These are phyloP conservation scores for Hygrocybe punicea DNA, from an alignment of 768 basidiomycete genomes.

Conservation along the genomic window DNA sequence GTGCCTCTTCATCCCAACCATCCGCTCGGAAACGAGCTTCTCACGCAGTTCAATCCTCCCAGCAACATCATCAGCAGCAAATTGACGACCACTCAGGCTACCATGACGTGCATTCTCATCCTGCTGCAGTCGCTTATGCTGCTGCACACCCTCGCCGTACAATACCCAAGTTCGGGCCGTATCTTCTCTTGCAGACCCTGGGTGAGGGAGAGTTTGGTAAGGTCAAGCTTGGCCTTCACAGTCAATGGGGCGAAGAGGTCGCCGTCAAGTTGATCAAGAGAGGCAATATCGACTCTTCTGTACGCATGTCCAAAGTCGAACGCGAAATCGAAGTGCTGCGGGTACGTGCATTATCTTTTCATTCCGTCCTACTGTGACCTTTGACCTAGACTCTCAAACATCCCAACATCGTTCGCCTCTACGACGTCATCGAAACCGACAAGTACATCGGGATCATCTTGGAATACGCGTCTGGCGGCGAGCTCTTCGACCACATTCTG, in stretches of 20 bases:
- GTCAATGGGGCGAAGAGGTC: constrained; percentile 94
- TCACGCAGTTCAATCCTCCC: constrained; percentile 60
- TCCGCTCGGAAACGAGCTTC: constrained; percentile 62
- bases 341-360: constrained; percentile 47
- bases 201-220: constrained; percentile 99
- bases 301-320: constrained; percentile 92
- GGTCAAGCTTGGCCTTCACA: constrained; percentile 95
- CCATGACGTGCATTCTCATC: constrained; percentile 79
- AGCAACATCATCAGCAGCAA: constrained; percentile 18
- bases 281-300: constrained; percentile 82
- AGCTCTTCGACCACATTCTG: constrained; percentile 97
- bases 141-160: constrained; percentile 80
- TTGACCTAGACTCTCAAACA: constrained; percentile 79
- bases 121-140: constrained; percentile 78
- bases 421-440: constrained; percentile 99
- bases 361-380: constrained; percentile 6
- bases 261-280: constrained; percentile 95
- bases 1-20: constrained; percentile 37
- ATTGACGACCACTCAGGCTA: constrained; percentile 41
- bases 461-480: constrained; percentile 97
- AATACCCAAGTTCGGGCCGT: constrained; percentile 93
- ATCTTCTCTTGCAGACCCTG: constrained; percentile 90
- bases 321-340: constrained; percentile 95
- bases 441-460: constrained; percentile 99
- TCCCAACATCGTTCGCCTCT: constrained; percentile 95